These are phyloP conservation scores for Chenopodium berlandieri DNA, from an alignment of 148 eudicot species.

Conservation along the genomic window DNA sequence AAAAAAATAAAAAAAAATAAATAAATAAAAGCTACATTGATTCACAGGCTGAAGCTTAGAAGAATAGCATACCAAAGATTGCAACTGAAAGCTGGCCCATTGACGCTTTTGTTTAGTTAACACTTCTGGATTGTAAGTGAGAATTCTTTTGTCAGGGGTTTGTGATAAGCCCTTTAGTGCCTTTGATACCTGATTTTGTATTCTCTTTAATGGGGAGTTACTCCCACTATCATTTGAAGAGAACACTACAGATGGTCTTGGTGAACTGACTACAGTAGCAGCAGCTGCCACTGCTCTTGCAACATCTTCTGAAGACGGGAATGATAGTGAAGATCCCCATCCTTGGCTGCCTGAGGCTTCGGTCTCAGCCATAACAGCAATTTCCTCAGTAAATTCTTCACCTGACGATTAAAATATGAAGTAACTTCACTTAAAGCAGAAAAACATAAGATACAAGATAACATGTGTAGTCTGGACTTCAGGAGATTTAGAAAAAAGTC, in stretches of 20 bases:
- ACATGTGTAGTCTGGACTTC: not conserved
- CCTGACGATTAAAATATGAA: constrained; percentile 25
- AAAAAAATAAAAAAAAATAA: not conserved
- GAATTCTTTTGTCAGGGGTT: constrained; percentile 60
- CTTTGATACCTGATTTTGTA: constrained; percentile 66
- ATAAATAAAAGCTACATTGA: not conserved
- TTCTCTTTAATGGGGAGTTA: constrained; percentile 62
- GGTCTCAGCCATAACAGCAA: constrained; percentile 50
- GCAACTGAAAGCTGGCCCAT: constrained; percentile 87
- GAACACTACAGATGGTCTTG: constrained; percentile 81
- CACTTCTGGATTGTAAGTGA: constrained; percentile 83
- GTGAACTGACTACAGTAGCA: constrained; percentile 62
- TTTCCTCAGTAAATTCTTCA: constrained; percentile 27
- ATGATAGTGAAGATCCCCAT: constrained; percentile 69
- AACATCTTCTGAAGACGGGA: constrained; percentile 84
- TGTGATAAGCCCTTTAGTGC: constrained; percentile 78
- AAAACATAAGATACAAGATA: constrained; percentile 1
- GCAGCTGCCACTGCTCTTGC: constrained; percentile 83
- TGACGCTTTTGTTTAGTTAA: constrained; percentile 96
- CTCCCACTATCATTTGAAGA: constrained; percentile 64
- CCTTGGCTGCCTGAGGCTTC: constrained; percentile 67
- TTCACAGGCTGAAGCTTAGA: not conserved
- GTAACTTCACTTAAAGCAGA: not conserved
- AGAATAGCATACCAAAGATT: constrained; percentile 28
- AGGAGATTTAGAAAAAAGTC: not conserved